phyloP scores from a whole-genome alignment of 2,329 filamentous ascomycete species.

The Teratosphaeria viscida region DNA sequence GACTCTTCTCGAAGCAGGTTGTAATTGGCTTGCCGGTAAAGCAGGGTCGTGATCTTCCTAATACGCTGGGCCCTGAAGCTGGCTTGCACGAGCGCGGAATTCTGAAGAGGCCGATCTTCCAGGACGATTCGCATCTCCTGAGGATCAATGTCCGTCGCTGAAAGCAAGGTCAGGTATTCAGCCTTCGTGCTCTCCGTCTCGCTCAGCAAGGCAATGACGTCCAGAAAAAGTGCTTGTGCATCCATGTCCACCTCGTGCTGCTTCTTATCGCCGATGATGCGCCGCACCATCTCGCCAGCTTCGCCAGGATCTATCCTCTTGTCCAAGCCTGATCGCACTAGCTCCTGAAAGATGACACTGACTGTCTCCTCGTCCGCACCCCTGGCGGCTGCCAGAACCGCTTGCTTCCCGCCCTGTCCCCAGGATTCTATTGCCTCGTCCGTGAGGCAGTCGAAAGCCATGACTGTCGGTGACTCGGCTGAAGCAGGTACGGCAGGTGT shows the following conservation, averaged over 20 bases:
- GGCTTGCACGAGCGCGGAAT: slow-evolving; percentile 70
- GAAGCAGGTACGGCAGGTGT: slow-evolving; percentile 9
- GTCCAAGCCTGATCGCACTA: slow-evolving; percentile 65
- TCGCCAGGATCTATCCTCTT: slow-evolving; percentile 55
- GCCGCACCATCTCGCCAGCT: slow-evolving; percentile 61
- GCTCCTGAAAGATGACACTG: slow-evolving; percentile 70
- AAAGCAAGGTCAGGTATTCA: slow-evolving; percentile 56
- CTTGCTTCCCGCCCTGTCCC: slow-evolving; percentile 55
- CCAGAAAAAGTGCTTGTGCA: slow-evolving; percentile 58
- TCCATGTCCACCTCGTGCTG: slow-evolving; percentile 32
- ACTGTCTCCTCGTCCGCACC: slow-evolving; percentile 59
- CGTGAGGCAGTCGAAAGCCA: slow-evolving; percentile 67
- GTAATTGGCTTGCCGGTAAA: slow-evolving; percentile 95
- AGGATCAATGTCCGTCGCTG: slow-evolving; percentile 61
- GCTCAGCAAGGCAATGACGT: slow-evolving; percentile 68
- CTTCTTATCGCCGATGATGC: slow-evolving; percentile 55
- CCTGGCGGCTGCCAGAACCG: slow-evolving; percentile 54
- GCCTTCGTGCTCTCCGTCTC: slow-evolving; percentile 54
- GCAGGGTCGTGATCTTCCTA: slow-evolving; percentile 79
- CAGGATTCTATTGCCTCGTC: slow-evolving; percentile 58
- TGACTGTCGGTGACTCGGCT: slow-evolving; percentile 30
- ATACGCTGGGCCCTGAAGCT: slow-evolving; percentile 77
- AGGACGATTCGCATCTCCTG: slow-evolving; percentile 68
- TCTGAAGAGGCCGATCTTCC: slow-evolving; percentile 65
- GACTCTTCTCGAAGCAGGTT: slow-evolving; percentile 91